Evolutionary conservation across 179 eudicot species (phyloP).

Genomic region (Beta macrorhiza): DNA sequence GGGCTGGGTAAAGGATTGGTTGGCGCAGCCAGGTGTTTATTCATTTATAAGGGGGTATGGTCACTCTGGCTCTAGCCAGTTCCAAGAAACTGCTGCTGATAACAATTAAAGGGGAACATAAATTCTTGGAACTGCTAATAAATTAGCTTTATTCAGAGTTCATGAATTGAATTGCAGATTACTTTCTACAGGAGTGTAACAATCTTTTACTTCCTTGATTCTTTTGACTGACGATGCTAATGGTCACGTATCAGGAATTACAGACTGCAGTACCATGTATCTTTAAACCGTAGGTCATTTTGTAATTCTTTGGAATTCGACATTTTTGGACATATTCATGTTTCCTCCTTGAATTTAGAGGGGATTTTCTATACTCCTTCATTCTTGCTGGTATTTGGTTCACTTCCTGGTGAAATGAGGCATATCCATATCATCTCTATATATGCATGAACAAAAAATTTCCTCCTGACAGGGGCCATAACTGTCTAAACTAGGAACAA

Average conservation of each 20-base stretch:
- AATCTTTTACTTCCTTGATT: background rate
- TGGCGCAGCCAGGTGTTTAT: background rate
- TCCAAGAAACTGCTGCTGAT: background rate
- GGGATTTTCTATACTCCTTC: background rate
- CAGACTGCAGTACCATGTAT: no score
- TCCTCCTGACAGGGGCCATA: background rate
- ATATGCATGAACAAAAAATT: background rate
- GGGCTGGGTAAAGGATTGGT: background rate
- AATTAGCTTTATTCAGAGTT: background rate
- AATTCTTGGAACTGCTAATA: background rate
- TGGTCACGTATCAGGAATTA: background rate
- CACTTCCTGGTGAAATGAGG: background rate
- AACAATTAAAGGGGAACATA: background rate
- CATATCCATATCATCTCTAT: background rate
- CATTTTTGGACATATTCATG: background rate
- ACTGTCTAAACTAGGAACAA: background rate
- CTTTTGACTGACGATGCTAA: background rate
- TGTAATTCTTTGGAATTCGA: background rate
- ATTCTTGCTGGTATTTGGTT: background rate
- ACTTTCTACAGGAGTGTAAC: background rate
- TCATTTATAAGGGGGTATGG: background rate
- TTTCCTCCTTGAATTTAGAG: background rate
- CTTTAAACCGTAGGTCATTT: background rate
- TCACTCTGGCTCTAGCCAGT: background rate
- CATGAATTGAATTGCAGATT: background rate